A percentile compares a stretch with the other conserved stretches of the same genome.
These are phyloP conservation scores for Chaetomium sp. DNA, from an alignment of 2,329 filamentous ascomycete species.

Conservation along the genomic window DNA sequence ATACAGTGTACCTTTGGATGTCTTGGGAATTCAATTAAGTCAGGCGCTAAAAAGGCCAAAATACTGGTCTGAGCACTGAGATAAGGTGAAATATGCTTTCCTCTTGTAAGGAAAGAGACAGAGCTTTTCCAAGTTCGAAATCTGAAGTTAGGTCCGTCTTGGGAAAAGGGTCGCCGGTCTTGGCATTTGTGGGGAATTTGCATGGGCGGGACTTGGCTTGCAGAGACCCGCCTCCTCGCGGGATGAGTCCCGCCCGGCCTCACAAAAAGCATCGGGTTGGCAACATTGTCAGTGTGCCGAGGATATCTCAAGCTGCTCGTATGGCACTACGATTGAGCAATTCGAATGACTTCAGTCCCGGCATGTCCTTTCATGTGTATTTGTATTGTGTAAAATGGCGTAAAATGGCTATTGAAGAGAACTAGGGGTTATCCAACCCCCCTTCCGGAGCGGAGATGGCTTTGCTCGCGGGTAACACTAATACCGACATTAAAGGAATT, in stretches of 20 bases:
- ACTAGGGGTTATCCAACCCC: neutral
- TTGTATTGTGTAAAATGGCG: neutral
- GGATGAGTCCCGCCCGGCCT: neutral
- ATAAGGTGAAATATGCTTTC: neutral
- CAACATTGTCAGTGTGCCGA: neutral
- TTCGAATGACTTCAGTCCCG: neutral
- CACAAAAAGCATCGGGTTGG: neutral
- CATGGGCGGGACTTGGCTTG: conserved; percentile 9
- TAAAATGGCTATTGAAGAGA: neutral
- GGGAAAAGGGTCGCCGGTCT: neutral
- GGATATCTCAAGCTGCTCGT: neutral
- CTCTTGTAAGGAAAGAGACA: neutral
- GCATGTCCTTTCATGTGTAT: neutral
- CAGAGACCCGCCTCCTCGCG: neutral
- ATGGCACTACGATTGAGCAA: neutral
- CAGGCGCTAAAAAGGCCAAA: neutral
- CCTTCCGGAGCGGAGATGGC: neutral
- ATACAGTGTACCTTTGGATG: neutral
- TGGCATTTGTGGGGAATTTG: conserved; percentile 3
- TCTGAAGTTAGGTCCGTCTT: neutral
- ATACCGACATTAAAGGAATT: conserved; percentile 16
- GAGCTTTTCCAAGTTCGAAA: neutral
- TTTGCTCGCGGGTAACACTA: neutral
- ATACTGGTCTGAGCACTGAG: neutral
- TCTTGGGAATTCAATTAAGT: neutral